A percentile compares a stretch with the other conserved stretches of the same genome.
phyloP scores from a whole-genome alignment of 805 yeast genomes.

The Wickerhamiella hasegawae region DNA sequence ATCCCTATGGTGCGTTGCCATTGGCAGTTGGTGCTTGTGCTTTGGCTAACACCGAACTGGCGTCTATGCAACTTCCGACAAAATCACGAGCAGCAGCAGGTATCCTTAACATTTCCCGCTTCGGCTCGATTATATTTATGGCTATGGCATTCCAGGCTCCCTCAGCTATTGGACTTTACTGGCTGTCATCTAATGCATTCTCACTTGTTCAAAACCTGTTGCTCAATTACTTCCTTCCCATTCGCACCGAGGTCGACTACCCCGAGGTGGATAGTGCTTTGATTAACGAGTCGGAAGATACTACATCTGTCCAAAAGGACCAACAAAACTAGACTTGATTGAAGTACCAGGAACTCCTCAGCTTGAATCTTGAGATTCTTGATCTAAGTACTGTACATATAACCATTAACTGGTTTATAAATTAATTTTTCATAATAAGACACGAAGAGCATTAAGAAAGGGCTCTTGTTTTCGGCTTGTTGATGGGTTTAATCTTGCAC shows the following conservation, averaged over 20 bases:
- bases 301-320: background rate
- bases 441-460: too few relatives aligned
- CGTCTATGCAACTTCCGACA: constrained; percentile 34
- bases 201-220: constrained; percentile 63
- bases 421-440: too few relatives aligned
- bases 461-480: too few relatives aligned
- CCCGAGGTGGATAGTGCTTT: constrained; percentile 3
- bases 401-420: background rate
- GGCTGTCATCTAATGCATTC: constrained; percentile 73
- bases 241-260: constrained; percentile 29
- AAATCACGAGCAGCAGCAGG: constrained; percentile 13
- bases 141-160: constrained; percentile 80
- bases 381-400: background rate
- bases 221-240: constrained; percentile 51
- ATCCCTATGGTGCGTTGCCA: constrained; percentile 53
- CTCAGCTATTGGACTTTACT: constrained; percentile 62
- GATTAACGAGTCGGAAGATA: background rate
- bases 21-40: constrained; percentile 53
- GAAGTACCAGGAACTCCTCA: too few relatives aligned
- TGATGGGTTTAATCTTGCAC: constrained; percentile 22
- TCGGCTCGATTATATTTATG: constrained; percentile 66
- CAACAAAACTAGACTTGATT: too few relatives aligned
- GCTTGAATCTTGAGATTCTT: background rate
- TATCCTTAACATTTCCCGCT: constrained; percentile 47
- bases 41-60: constrained; percentile 71